Percentiles rank a stretch among this genome's conserved stretches.
Conservation (phyloP, 2,329 filamentous ascomycete genomes). For the Claviceps capensis region DNA sequence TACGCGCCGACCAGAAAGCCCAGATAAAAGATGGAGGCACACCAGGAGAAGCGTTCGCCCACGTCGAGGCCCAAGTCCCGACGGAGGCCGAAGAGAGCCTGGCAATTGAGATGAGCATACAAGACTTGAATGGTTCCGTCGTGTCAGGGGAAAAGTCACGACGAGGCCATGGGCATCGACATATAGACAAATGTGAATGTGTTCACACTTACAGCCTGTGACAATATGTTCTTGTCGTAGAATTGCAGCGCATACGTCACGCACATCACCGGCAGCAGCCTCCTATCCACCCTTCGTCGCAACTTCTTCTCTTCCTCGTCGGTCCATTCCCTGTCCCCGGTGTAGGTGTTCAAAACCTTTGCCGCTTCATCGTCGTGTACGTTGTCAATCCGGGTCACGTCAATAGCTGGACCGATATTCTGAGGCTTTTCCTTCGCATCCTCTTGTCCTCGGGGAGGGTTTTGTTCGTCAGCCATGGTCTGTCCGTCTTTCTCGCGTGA, state of each 20-base stretch:
- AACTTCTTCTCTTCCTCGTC: not conserved
- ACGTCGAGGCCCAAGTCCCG: constrained; percentile 3
- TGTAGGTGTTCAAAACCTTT: not conserved
- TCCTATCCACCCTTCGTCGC: constrained; percentile 20
- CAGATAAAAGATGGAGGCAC: constrained; percentile 32
- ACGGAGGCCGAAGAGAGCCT: constrained; percentile 5
- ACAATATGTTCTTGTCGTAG: constrained; percentile 8
- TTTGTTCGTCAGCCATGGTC: not conserved
- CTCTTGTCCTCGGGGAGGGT: not conserved
- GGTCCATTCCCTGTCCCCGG: not conserved
- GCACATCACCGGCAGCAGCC: constrained; percentile 8
- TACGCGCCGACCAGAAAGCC: constrained; percentile 27
- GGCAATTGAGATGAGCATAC: not conserved
- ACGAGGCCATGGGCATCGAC: too few relatives aligned
- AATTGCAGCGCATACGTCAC: constrained; percentile 6
- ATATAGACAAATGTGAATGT: not conserved
- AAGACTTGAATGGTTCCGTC: too few relatives aligned
- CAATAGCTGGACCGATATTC: not conserved
- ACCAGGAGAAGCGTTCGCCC: constrained; percentile 4
- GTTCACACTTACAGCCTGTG: constrained; percentile 3
- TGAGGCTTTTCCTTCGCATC: not conserved
- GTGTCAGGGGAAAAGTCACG: too few relatives aligned
- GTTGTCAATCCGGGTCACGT: not conserved
- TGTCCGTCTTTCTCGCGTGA: not conserved
- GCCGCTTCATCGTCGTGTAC: not conserved